Conservation (phyloP, 495 filamentous ascomycete species). For the Penicillium alfredii region DNA sequence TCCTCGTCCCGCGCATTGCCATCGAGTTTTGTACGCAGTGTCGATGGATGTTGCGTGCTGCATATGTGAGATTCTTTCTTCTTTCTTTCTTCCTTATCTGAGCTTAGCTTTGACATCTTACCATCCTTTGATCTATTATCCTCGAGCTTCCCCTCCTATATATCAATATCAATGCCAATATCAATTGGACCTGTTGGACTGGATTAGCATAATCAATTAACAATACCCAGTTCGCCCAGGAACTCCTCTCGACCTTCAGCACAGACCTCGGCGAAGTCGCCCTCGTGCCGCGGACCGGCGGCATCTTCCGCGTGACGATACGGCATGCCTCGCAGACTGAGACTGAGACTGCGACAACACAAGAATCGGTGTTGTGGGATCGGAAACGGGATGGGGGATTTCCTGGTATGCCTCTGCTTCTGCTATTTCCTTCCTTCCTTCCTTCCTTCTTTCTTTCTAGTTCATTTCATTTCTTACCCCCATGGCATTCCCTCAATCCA, state of each 20-base stretch:
- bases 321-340: constrained; percentile 34
- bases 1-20: constrained; percentile 56
- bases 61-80: constrained; percentile 55
- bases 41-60: constrained; percentile 86
- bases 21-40: constrained; percentile 82
- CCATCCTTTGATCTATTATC: background rate
- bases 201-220: no score
- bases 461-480: constrained; percentile 4
- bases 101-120: constrained; percentile 1
- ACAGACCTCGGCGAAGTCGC: constrained; percentile 83
- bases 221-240: constrained; percentile 72
- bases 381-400: constrained; percentile 84
- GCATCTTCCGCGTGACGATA: constrained; percentile 70
- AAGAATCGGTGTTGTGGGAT: constrained; percentile 70
- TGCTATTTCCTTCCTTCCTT: constrained; percentile 2
- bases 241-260: constrained; percentile 93
- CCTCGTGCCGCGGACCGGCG: constrained; percentile 80
- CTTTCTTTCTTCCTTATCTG: constrained; percentile 5
- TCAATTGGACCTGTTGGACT: no score
- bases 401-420: constrained; percentile 54
- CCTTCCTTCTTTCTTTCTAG: constrained; percentile 5
- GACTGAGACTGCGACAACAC: no score
- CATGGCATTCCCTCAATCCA: no score
- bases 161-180: background rate
- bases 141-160: background rate